Evolutionary conservation across 768 basidiomycete species (phyloP).

Genomic region (Sporobolomyces pararoseus): DNA sequence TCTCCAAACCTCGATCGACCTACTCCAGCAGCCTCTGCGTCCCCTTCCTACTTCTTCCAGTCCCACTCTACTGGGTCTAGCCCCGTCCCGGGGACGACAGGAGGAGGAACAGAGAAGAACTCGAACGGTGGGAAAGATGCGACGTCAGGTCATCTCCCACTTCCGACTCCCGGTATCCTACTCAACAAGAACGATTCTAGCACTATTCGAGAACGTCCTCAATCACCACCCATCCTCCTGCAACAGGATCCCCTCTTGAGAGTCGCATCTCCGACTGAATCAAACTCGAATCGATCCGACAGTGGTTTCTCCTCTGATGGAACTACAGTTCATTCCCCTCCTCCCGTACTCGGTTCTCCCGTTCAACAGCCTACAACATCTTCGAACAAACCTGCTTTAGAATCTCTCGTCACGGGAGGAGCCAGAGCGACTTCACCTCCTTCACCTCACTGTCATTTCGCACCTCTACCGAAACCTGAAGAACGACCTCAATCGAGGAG

Average conservation of each 20-base stretch:
- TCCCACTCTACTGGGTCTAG: not conserved
- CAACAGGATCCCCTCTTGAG: not conserved
- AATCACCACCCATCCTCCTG: not conserved
- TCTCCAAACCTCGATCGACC: slow-evolving; percentile 3
- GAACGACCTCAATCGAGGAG: slow-evolving; percentile 29
- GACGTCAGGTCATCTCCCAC: slow-evolving; percentile 3
- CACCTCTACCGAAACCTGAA: slow-evolving; percentile 38
- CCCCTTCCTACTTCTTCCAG: slow-evolving; percentile 11
- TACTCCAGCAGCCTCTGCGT: not conserved
- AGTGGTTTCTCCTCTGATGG: slow-evolving; percentile 17
- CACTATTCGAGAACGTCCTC: slow-evolving; percentile 2
- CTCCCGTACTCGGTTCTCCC: not conserved
- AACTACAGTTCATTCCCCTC: not conserved
- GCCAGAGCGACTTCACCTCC: slow-evolving; percentile 16
- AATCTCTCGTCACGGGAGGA: slow-evolving; percentile 2
- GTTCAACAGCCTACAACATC: not conserved
- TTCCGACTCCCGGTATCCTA: slow-evolving; percentile 23
- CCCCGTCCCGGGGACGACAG: too few relatives aligned
- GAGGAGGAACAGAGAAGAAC: too few relatives aligned
- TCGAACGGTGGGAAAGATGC: too few relatives aligned
- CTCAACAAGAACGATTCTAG: slow-evolving; percentile 29
- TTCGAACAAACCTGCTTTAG: slow-evolving; percentile 11
- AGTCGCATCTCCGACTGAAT: slow-evolving; percentile 2
- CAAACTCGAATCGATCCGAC: slow-evolving; percentile 14
- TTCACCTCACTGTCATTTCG: slow-evolving; percentile 40